phyloP scores from a whole-genome alignment of 768 basidiomycete genomes.

The Naganishia friedmannii region DNA sequence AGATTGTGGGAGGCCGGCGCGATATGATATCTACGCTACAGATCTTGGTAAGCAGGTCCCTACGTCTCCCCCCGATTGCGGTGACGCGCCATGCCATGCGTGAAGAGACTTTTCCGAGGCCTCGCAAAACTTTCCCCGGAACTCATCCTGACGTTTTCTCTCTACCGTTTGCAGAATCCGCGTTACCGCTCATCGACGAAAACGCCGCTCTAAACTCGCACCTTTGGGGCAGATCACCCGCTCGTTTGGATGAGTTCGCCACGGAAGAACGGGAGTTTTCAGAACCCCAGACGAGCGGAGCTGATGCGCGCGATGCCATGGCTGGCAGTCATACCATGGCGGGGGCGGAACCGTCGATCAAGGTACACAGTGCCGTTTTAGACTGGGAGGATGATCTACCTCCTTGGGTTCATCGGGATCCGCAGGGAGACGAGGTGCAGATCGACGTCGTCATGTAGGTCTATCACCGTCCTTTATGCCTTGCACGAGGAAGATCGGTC shows the following conservation, averaged over 20 bases:
- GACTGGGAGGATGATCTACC: slow-evolving; percentile 75
- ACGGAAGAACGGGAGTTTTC: background rate
- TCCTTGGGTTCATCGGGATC: slow-evolving; percentile 46
- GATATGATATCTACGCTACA: slow-evolving; percentile 29
- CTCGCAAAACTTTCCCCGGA: no score
- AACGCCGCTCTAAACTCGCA: slow-evolving; percentile 61
- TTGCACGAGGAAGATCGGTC: no score
- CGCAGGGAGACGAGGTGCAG: background rate
- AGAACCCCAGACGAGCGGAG: background rate
- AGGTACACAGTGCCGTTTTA: slow-evolving; percentile 55
- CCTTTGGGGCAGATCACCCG: slow-evolving; percentile 10
- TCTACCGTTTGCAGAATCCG: slow-evolving; percentile 60
- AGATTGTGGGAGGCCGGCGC: slow-evolving; percentile 73
- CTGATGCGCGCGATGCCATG: background rate
- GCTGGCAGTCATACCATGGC: no score
- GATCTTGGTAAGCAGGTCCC: background rate
- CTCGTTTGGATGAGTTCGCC: background rate
- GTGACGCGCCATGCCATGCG: no score
- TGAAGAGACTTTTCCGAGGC: no score
- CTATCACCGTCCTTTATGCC: no score
- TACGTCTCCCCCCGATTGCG: no score
- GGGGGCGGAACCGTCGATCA: slow-evolving; percentile 32
- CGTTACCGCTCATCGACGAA: slow-evolving; percentile 71
- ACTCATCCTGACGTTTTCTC: no score
- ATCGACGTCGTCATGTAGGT: slow-evolving; percentile 68